Evolutionary conservation across 129 eudicot species (phyloP).

Genomic region (Daucus carota): DH1_v3.0 NC_030381.2:2189001-2189500

Average conservation of each 20-base stretch:
- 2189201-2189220: too few species aligned
- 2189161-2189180: background rate
- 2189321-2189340: background rate
- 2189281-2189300: background rate
- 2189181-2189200: background rate
- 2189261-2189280: background rate
- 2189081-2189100: slow-evolving; percentile 38
- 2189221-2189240: background rate
- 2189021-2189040: slow-evolving; percentile 58
- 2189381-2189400: slow-evolving; percentile 14
- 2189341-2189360: background rate
- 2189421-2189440: background rate
- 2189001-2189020: slow-evolving; percentile 72
- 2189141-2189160: background rate
- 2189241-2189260: background rate
- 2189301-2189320: background rate
- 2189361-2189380: background rate
- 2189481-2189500: background rate
- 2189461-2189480: slow-evolving; percentile 9
- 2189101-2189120: slow-evolving; percentile 19
- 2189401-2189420: background rate
- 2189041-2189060: slow-evolving; percentile 45
- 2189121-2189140: background rate
- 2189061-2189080: slow-evolving; percentile 32
- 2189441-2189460: slow-evolving; percentile 1